Base-by-base conservation (phyloP, 192 early-diverging fungal genomes). In the Backusella parvicylindrica region DNA sequence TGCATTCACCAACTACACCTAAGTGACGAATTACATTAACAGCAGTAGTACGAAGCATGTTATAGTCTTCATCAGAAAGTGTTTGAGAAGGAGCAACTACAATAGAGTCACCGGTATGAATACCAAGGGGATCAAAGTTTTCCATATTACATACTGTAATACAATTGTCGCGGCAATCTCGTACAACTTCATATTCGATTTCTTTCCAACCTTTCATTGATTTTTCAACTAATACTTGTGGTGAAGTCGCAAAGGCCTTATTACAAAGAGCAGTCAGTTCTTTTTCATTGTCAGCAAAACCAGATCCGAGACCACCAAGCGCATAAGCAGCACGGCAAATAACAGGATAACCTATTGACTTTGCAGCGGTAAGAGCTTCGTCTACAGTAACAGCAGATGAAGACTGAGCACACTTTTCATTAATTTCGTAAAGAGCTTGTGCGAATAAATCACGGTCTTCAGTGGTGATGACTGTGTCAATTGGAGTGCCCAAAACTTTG, bases 191-290 rank as follows among this genome's bases (percentile, higher is more conserved):
- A 81, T 99, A 97, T 83, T 99, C 97, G 50, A 99, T 91, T 86
- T 99, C 97, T 86, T 99, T 99, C 97, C 97, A 99, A 28, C 97
- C 97, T 88, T 99, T 99, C 97, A 99, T 99, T 65, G 89, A 92
- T 76, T 92, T 89, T 85, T 99, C 97, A 23, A 99, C 91, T 30
- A 99, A 85, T 21, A 99, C 93, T 79, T 99, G 97, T 36, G 95
- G 94, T n/a, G 92, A 92, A 1, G 92, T 90, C 9, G 96, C 92
- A 83, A 99, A 96, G 3, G 97, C 94, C 81, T 93, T 93, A 53
- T 87, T 85, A 79, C 92, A 93, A 70, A 99, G 87, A 73, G 88
- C 91, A 11, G 79, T 70, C 43, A 99, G 81, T 83, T 99, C 91
- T 36, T 89, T 83, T 76, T 95, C 94, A 75, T 94, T 96, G 49